Base-by-base conservation (phyloP, 495 filamentous ascomycete species). In the Neohortaea acidophila region DNA sequence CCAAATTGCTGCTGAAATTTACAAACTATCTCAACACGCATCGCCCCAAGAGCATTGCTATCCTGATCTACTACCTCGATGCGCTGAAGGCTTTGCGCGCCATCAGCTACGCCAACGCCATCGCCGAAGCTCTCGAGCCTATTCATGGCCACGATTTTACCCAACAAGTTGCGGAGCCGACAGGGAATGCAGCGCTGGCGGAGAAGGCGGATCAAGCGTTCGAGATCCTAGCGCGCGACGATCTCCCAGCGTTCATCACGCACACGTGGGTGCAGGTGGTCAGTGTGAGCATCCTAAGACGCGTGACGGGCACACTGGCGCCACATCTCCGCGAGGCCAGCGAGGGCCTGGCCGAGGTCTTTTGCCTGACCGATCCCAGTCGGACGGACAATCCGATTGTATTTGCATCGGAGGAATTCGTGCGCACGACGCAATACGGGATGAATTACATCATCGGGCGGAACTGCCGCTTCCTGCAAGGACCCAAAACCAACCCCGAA, bases 341-440 rank as follows among this genome's bases (percentile, higher is more conserved):
- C 2, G 77, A 84, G 51, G 79, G 79, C 3, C 47, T 85, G 32
- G 77, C 75, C 0, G 79, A 84, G 49, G 77, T 79, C 0, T 85
- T 84, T 47, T 83, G 79, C 52, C 56, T 84, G 44, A 79, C 77
- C 5, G 81, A 86, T 58, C 79, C 81, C 6, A 74, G 74, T 17
- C 60, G 77, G 43, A 63, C 67, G 4, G 81, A 79, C 49, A 82
- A 84, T 56, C 81, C 79, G 1, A 77, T 87, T 39, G 68, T 85
- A 2, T 84, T 84, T 58, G 75, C 77, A 19, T 82, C 77, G 4
- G 72, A 82, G 65, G 51, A 54, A 33, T 79, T 77, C 48, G 63
- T 72, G 47, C 60, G 65, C 21, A 73, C 69, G 6, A 75, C 75
- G n/a, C 71, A 76, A 46, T 79, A 79, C 43, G 71, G 70, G 3